phyloP scores from a whole-genome alignment of 768 basidiomycete species.

The Serendipita sp. region DNA sequence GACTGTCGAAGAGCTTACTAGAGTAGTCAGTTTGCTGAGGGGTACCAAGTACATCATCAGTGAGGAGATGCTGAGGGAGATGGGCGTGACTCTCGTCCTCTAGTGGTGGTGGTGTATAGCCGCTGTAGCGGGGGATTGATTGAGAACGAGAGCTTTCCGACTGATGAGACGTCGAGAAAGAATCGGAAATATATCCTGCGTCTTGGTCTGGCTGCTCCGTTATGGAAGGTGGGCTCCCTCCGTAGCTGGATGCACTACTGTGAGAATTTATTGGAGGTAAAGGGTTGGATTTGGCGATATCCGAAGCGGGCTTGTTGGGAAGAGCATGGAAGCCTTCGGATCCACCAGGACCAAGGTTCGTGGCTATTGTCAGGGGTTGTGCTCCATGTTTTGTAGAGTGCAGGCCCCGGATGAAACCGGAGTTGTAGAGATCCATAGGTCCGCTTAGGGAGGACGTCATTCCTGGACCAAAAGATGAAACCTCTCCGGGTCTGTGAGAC shows the following conservation, averaged over 20 bases:
- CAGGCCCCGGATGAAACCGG: neutral
- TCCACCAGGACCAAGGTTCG: neutral
- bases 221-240: neutral
- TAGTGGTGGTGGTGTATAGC: neutral
- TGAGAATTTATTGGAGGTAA: neutral
- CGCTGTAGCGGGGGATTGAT: neutral
- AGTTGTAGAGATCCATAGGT: too few relatives aligned
- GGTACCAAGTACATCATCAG: constrained; percentile 1
- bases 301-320: neutral
- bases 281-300: neutral
- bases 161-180: neutral
- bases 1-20: neutral
- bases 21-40: constrained; percentile 4
- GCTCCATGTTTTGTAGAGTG: neutral
- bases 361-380: neutral
- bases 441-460: too few relatives aligned
- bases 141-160: neutral
- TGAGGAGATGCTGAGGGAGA: neutral
- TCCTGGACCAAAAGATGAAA: neutral
- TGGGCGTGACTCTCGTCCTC: neutral
- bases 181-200: neutral
- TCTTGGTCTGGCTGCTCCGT: neutral
- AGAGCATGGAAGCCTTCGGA: constrained; percentile 1
- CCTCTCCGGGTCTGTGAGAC: neutral
- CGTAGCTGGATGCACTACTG: neutral